Base-by-base conservation (phyloP, 2,329 filamentous ascomycete genomes). In the Teratosphaeria destructans region DNA sequence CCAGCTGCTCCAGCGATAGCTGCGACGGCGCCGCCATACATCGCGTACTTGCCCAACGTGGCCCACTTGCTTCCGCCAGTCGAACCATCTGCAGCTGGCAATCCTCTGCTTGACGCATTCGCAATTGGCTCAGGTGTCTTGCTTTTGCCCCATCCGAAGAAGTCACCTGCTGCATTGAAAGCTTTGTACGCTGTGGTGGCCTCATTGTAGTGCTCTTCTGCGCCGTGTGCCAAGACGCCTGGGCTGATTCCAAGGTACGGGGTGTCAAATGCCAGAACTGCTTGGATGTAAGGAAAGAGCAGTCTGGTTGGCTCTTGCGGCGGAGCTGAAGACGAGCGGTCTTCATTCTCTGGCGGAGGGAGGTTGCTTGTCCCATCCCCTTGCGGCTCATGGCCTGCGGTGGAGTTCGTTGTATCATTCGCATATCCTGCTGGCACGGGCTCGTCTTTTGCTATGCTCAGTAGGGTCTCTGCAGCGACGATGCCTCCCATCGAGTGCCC, bases 401-500 rank as follows among this genome's bases (percentile, higher is more conserved):
- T 63, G 32, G 59, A 49, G 53, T 66, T 67, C 27, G 62, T 64
- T 29, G 59, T 63, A 27, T 63, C 61, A 56, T 65, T 61, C 23
- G 60, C 60, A n/a, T 60, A 59, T 10, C 72, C 70, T 27, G 69
- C 62, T 29, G 72, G 74, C 65, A 70, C 67, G 0, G 81, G 79
- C 61, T 84, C 79, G 65, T 89, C 89, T 61, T 85, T 82, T 52
- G 89, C 75, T 57, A 97, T 82, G 49, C 86, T 82, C 66, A 96
- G 83, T 63, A 93, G 80, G 14, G 90, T 88, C 71, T 97, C 94
- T 37, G 91, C 93, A 11, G 90, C 93, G 54, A 97, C 91, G 68
- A 97, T 96, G 67, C 94, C 94, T 88, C 85, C 72, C 84, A 87
- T 96, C 8, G 88, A 92, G 73, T 96, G 92, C 27, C 92, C 92